Percentiles rank a stretch among this genome's conserved stretches.
Conservation (phyloP, 1,139 yeast genomes). For the Yamadazyma membranifaciens region DNA sequence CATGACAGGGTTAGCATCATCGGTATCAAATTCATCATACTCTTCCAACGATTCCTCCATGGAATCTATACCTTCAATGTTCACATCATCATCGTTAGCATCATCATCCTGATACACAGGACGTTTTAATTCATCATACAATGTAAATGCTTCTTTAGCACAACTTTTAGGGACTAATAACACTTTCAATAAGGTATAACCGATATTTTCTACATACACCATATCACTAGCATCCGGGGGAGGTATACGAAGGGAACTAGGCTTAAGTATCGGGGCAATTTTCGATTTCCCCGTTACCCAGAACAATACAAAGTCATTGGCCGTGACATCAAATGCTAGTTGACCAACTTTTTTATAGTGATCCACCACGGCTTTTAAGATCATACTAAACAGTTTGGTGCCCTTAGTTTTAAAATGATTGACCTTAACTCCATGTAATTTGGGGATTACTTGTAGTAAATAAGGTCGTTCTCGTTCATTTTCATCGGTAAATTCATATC, state of each 20-base stretch:
- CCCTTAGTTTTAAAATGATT: constrained; percentile 34
- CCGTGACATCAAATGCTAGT: constrained; percentile 4
- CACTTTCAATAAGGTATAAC: constrained; percentile 30
- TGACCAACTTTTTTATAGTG: constrained; percentile 16
- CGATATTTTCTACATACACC: constrained; percentile 13
- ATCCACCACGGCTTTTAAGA: constrained; percentile 16
- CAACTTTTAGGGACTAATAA: constrained; percentile 32
- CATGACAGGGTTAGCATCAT: not conserved
- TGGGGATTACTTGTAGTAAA: constrained; percentile 29
- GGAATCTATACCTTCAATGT: constrained; percentile 13
- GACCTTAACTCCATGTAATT: constrained; percentile 18
- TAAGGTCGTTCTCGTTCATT: constrained; percentile 33
- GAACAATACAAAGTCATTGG: constrained; percentile 23
- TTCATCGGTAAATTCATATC: constrained; percentile 23
- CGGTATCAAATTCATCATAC: constrained; percentile 4
- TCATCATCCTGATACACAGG: constrained; percentile 9
- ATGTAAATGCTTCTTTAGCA: constrained; percentile 19
- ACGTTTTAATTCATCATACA: constrained; percentile 33
- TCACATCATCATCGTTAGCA: constrained; percentile 11
- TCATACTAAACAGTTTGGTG: constrained; percentile 23
- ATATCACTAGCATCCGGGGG: constrained; percentile 24
- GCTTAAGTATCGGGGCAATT: constrained; percentile 39
- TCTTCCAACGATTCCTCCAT: constrained; percentile 6
- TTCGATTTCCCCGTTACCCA: constrained; percentile 46
- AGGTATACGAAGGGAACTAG: constrained; percentile 39